These are phyloP conservation scores for Colletotrichum lini DNA, from an alignment of 2,329 filamentous ascomycete genomes.

Conservation along the genomic window DNA sequence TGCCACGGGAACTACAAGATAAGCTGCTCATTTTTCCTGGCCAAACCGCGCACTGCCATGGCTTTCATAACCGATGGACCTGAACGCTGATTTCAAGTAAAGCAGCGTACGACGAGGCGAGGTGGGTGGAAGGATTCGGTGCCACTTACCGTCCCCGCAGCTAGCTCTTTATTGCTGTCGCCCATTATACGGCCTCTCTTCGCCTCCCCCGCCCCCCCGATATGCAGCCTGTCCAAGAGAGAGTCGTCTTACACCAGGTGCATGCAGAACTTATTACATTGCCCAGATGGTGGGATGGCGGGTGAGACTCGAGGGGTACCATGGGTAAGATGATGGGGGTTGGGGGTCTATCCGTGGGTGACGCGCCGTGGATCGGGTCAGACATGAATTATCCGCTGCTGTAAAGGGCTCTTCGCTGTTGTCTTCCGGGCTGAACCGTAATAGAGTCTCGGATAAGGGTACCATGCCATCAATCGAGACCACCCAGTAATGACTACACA, in stretches of 20 bases:
- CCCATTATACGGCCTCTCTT: not conserved
- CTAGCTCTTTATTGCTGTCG: not conserved
- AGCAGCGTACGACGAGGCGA: not conserved
- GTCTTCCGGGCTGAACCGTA: not conserved
- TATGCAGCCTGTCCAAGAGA: not conserved
- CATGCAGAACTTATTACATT: not conserved
- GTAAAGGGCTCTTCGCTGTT: not conserved
- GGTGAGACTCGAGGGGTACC: not conserved
- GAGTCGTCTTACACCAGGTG: not conserved
- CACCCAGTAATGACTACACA: not conserved
- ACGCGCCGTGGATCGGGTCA: not conserved
- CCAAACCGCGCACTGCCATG: not conserved
- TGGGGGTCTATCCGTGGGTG: not conserved
- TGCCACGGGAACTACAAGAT: not conserved
- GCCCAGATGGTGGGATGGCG: not conserved
- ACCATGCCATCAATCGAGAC: slow-evolving; percentile 6
- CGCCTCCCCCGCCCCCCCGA: not conserved
- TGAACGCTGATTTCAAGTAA: not conserved
- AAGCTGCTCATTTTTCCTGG: not conserved
- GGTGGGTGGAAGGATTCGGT: not conserved
- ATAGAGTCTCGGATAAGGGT: not conserved
- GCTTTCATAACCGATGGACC: not conserved
- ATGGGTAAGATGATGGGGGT: not conserved
- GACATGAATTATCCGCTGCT: not conserved
- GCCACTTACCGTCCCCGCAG: not conserved